Conservation (phyloP, 495 filamentous ascomycete genomes). For the Neurospora sp. region DNA sequence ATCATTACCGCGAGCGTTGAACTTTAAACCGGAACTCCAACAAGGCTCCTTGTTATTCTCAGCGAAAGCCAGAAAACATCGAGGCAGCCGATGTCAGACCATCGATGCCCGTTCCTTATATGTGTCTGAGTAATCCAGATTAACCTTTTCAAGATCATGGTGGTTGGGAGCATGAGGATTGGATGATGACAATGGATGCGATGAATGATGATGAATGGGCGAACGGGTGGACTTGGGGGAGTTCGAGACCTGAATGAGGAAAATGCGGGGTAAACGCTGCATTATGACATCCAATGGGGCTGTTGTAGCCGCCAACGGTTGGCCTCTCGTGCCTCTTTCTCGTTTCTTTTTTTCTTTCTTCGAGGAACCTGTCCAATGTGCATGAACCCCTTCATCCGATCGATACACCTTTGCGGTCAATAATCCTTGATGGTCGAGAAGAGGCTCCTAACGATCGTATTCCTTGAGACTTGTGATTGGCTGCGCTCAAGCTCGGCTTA, state of each 20-base stretch:
- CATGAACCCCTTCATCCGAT: neutral
- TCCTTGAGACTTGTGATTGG: neutral
- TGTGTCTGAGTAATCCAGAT: neutral
- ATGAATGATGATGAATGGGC: neutral
- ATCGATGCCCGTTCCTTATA: neutral
- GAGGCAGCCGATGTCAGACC: neutral
- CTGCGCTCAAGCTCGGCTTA: neutral
- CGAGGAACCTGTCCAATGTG: neutral
- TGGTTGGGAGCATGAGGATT: neutral
- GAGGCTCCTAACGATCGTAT: neutral
- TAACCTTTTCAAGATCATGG: neutral
- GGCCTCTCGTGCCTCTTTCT: neutral
- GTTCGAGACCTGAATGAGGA: neutral
- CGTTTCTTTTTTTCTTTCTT: neutral
- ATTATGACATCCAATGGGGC: neutral
- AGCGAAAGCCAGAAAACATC: neutral
- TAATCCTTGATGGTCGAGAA: neutral
- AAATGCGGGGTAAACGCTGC: neutral
- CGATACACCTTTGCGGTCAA: neutral
- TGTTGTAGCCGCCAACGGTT: neutral
- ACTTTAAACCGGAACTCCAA: too few species aligned
- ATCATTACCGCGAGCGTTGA: neutral
- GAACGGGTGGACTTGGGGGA: neutral
- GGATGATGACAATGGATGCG: neutral
- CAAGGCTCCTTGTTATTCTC: neutral